phyloP scores from a whole-genome alignment of 2,329 filamentous ascomycete species.

The Ophiostoma triangulosporum region DNA sequence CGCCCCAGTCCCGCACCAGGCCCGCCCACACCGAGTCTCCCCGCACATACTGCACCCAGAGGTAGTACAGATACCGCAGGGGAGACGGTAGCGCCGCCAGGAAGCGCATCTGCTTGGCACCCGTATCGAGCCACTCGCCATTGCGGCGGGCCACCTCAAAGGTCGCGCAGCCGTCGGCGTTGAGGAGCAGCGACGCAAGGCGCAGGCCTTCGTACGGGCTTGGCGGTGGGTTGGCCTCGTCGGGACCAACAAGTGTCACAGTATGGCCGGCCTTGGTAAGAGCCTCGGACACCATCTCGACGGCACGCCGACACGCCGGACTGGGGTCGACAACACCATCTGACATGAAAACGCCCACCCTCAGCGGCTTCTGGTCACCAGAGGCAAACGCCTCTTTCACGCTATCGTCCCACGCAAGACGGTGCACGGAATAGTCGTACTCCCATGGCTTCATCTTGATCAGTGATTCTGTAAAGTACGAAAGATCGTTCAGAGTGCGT shows the following conservation, averaged over 20 bases:
- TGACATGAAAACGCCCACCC: constrained; percentile 39
- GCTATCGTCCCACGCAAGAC: constrained; percentile 64
- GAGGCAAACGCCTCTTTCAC: constrained; percentile 44
- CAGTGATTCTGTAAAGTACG: constrained; percentile 38
- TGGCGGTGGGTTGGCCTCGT: constrained; percentile 26
- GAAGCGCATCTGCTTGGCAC: constrained; percentile 59
- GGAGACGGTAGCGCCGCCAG: constrained; percentile 61
- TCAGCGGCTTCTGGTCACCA: constrained; percentile 23
- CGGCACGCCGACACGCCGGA: constrained; percentile 42
- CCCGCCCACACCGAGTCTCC: constrained; percentile 67
- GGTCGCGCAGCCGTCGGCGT: constrained; percentile 69
- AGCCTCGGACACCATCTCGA: constrained; percentile 45
- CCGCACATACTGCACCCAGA: constrained; percentile 76
- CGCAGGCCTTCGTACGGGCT: constrained; percentile 61
- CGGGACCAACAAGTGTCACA: constrained; percentile 43
- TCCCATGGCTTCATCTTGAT: constrained; percentile 50
- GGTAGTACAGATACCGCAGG: constrained; percentile 73
- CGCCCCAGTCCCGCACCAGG: constrained; percentile 57
- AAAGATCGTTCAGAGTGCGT: constrained; percentile 38
- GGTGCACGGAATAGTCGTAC: constrained; percentile 71
- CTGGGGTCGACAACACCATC: constrained; percentile 38
- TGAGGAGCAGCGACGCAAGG: constrained; percentile 68
- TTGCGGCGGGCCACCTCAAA: constrained; percentile 64
- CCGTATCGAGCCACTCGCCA: constrained; percentile 68
- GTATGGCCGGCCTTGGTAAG: constrained; percentile 49